phyloP scores from a whole-genome alignment of 805 yeast species.

The Wickerhamomyces chaumierensis region DNA sequence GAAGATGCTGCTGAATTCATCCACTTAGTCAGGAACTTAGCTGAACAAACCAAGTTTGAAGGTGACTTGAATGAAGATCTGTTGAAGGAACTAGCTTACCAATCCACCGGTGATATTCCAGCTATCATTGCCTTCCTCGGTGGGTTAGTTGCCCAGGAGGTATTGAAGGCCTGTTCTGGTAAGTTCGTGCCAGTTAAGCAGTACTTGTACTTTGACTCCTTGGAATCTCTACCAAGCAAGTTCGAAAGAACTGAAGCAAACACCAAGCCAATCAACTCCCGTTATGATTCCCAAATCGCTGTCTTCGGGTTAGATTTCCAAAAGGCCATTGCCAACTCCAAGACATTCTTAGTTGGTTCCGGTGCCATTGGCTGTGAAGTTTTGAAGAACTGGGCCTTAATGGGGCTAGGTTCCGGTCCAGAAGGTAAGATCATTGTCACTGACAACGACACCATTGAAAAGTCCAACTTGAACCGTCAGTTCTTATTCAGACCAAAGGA shows the following conservation, averaged over 20 bases:
- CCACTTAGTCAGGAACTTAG: slow-evolving; percentile 46
- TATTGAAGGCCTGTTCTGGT: slow-evolving; percentile 87
- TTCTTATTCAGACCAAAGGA: slow-evolving; percentile 90
- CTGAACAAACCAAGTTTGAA: slow-evolving; percentile 43
- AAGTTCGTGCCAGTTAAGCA: slow-evolving; percentile 92
- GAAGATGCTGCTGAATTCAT: slow-evolving; percentile 65
- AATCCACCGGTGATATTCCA: slow-evolving; percentile 87
- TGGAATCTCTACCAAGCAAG: slow-evolving; percentile 74
- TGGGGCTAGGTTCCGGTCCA: slow-evolving; percentile 91
- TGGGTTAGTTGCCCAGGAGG: slow-evolving; percentile 94
- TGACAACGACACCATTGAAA: slow-evolving; percentile 91
- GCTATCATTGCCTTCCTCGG: slow-evolving; percentile 85
- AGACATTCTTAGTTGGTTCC: slow-evolving; percentile 86
- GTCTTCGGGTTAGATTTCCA: slow-evolving; percentile 80
- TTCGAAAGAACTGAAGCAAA: slow-evolving; percentile 59
- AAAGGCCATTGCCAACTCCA: slow-evolving; percentile 59
- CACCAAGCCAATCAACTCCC: slow-evolving; percentile 63
- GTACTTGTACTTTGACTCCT: slow-evolving; percentile 85
- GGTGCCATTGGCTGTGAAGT: slow-evolving; percentile 99
- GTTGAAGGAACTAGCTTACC: slow-evolving; percentile 64
- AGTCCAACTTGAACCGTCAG: slow-evolving; percentile 92
- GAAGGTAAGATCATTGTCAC: slow-evolving; percentile 77
- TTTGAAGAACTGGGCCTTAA: slow-evolving; percentile 95
- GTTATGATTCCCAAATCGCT: slow-evolving; percentile 94
- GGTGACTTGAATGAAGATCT: slow-evolving; percentile 57